Evolutionary conservation across 2,329 filamentous ascomycete genomes (phyloP).

Genomic region (Trichoderma breve): DNA sequence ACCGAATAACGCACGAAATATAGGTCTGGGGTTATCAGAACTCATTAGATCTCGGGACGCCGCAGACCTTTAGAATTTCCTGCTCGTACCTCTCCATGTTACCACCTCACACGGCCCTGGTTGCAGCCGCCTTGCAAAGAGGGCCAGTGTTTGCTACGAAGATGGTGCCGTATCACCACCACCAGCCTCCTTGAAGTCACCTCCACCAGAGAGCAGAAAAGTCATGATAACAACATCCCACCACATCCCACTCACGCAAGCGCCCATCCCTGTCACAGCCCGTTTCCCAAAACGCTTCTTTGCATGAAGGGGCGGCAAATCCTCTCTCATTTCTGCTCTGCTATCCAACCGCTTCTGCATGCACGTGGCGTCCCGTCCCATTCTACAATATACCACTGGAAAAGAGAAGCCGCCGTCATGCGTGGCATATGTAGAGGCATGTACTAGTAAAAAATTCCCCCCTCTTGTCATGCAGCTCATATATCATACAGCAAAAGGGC

Average conservation of each 20-base stretch:
- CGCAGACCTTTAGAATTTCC: neutral
- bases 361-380: slow-evolving; percentile 15
- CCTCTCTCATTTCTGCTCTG: neutral
- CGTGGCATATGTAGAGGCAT: slow-evolving; percentile 8
- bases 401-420: neutral
- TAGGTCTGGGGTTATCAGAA: neutral
- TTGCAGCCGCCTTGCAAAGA: neutral
- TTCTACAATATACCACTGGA: neutral
- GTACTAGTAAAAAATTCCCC: neutral
- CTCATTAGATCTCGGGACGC: neutral
- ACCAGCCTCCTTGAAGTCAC: neutral
- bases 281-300: slow-evolving; percentile 14
- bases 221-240: slow-evolving; percentile 18
- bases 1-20: neutral
- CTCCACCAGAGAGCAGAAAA: neutral
- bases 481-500: neutral
- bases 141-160: neutral
- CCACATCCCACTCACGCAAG: slow-evolving; percentile 11
- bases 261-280: slow-evolving; percentile 12
- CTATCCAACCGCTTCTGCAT: slow-evolving; percentile 14
- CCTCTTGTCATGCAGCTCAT: slow-evolving; percentile 11
- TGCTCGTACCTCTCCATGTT: neutral
- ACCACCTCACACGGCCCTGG: neutral
- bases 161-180: neutral
- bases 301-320: slow-evolving; percentile 16